These are phyloP conservation scores for Candida gigantensis DNA, from an alignment of 1,139 yeast genomes.

Conservation along the genomic window DNA sequence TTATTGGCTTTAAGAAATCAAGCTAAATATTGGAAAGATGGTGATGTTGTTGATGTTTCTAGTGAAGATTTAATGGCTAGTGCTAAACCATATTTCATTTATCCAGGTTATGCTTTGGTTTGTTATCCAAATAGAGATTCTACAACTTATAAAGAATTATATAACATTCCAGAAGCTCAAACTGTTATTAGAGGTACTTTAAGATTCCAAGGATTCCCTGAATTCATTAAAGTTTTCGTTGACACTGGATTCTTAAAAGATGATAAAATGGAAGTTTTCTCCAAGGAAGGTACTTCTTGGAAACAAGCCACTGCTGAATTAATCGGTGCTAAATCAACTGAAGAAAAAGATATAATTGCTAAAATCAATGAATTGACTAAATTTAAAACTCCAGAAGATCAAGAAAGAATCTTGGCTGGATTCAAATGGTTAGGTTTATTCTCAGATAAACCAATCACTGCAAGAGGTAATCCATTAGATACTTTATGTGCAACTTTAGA, in stretches of 20 bases:
- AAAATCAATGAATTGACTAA: slow-evolving; percentile 76
- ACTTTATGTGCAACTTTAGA: slow-evolving; percentile 96
- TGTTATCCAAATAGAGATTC: slow-evolving; percentile 99
- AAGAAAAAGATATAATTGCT: slow-evolving; percentile 71
- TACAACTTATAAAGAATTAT: slow-evolving; percentile 87
- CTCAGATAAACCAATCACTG: slow-evolving; percentile 71
- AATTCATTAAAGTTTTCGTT: slow-evolving; percentile 91
- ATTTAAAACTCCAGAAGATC: slow-evolving; percentile 80
- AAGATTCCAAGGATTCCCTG: slow-evolving; percentile 98
- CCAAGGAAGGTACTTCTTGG: slow-evolving; percentile 73
- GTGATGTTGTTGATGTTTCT: slow-evolving; percentile 73
- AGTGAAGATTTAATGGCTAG: slow-evolving; percentile 94
- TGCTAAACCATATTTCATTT: slow-evolving; percentile 92
- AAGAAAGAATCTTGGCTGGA: slow-evolving; percentile 84
- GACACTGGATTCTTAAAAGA: slow-evolving; percentile 92
- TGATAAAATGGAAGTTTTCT: slow-evolving; percentile 59
- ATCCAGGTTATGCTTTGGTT: slow-evolving; percentile 93
- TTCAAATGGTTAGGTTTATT: slow-evolving; percentile 93
- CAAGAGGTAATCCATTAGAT: slow-evolving; percentile 94
- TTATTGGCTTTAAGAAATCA: slow-evolving; percentile 90
- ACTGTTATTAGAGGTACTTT: slow-evolving; percentile 96
- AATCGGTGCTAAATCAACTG: slow-evolving; percentile 69
- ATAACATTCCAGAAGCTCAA: slow-evolving; percentile 95
- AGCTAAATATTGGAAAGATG: slow-evolving; percentile 87
- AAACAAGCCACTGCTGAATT: slow-evolving; percentile 80